These are phyloP conservation scores for Pichia ethanolica DNA, from an alignment of 805 yeast genomes.

Conservation along the genomic window DNA sequence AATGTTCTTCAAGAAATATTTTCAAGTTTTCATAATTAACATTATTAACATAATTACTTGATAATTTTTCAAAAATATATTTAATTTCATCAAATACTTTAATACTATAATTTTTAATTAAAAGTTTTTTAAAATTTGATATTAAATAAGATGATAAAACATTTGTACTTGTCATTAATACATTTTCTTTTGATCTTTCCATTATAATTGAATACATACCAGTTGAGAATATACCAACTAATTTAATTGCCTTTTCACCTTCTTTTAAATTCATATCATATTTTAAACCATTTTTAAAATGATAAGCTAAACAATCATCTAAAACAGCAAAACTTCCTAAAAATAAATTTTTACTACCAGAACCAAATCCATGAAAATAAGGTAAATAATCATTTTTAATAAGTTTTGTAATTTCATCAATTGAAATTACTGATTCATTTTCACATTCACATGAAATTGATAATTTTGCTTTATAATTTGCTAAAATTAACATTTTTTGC, in stretches of 20 bases:
- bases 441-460: background rate
- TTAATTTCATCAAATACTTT: slow-evolving; percentile 5
- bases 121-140: slow-evolving; percentile 2
- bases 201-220: slow-evolving; percentile 7
- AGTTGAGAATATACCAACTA: slow-evolving; percentile 10
- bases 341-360: background rate
- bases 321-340: slow-evolving; percentile 4
- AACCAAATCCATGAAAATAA: background rate
- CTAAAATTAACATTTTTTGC: background rate
- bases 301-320: slow-evolving; percentile 8
- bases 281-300: slow-evolving; percentile 8
- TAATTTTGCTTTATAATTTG: no score
- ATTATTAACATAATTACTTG: background rate
- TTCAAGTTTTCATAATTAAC: slow-evolving; percentile 9
- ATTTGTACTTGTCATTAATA: no score
- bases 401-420: slow-evolving; percentile 3
- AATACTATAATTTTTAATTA: background rate
- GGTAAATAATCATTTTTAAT: slow-evolving; percentile 7
- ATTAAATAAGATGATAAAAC: no score
- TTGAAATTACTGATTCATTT: background rate
- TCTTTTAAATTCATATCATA: slow-evolving; percentile 4
- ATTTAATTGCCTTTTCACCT: slow-evolving; percentile 4
- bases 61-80: slow-evolving; percentile 3
- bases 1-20: slow-evolving; percentile 3
- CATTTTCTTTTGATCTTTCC: no score